phyloP scores from a whole-genome alignment of 305 asterid species.

The Ajuga reptans region DNA sequence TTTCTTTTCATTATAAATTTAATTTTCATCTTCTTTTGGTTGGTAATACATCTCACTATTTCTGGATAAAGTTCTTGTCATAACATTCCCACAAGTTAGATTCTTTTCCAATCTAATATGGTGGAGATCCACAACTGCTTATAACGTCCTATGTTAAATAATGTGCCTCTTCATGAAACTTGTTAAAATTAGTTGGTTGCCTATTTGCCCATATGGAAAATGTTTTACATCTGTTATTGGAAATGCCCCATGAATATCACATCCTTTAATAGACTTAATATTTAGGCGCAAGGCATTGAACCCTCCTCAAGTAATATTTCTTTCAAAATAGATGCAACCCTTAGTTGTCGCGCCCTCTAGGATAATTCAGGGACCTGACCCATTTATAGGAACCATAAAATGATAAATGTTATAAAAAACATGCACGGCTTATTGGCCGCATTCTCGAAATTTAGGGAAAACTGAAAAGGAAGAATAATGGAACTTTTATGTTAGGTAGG shows the following conservation, averaged over 20 bases:
- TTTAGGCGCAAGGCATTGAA: background rate
- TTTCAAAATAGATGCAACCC: background rate
- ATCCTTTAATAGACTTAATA: background rate
- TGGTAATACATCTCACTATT: background rate
- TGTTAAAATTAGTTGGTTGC: background rate
- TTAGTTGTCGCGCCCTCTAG: background rate
- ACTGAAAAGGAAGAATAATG: background rate
- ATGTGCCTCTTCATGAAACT: constrained; percentile 1
- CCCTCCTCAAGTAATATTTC: background rate
- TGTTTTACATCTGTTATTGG: background rate
- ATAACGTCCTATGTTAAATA: background rate
- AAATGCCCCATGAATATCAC: background rate
- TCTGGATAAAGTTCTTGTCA: background rate
- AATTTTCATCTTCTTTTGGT: background rate
- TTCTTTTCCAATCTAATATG: background rate
- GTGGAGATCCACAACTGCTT: background rate
- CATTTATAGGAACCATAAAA: background rate
- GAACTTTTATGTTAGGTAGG: background rate
- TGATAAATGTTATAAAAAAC: background rate
- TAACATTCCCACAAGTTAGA: background rate
- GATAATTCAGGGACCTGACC: background rate
- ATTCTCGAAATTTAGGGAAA: background rate
- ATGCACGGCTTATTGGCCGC: background rate
- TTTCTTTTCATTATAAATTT: constrained; percentile 15
- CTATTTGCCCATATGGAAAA: background rate